A percentile compares a stretch with the other conserved stretches of the same genome.
These are phyloP conservation scores for Colletotrichum trifolii DNA, from an alignment of 2,329 filamentous ascomycete genomes.

Conservation along the genomic window DNA sequence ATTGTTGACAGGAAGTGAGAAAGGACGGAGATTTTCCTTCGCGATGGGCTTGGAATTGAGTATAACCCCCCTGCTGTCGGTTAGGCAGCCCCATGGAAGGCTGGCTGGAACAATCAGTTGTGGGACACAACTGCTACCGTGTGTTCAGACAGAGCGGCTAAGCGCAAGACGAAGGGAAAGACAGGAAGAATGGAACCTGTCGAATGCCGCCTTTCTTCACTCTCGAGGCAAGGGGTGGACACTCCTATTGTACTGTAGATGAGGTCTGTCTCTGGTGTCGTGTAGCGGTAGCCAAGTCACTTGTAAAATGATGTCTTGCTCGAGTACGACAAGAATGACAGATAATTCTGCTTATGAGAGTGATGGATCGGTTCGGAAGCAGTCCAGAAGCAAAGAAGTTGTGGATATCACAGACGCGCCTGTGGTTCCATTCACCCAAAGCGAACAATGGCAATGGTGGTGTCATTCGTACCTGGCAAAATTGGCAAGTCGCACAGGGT, in stretches of 20 bases:
- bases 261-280: constrained; percentile 3
- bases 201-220: neutral
- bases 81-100: constrained; percentile 7
- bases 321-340: constrained; percentile 9
- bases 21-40: constrained; percentile 21
- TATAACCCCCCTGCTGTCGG: constrained; percentile 5
- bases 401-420: neutral
- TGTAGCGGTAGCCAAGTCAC: neutral
- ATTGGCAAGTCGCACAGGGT: constrained; percentile 20
- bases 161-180: neutral
- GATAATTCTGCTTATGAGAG: constrained; percentile 4
- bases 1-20: constrained; percentile 12
- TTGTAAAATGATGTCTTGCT: constrained; percentile 17
- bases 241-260: no score
- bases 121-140: no score
- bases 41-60: neutral
- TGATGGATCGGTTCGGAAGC: neutral
- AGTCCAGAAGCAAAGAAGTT: constrained; percentile 15
- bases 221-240: constrained; percentile 13
- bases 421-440: neutral
- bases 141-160: no score
- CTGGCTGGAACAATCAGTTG: neutral
- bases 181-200: neutral
- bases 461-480: constrained; percentile 19
- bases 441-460: constrained; percentile 5